A percentile compares a stretch with the other conserved stretches of the same genome.
phyloP scores from a whole-genome alignment of 345 rosid genomes.

The Eucalyptus tenuipes region DNA sequence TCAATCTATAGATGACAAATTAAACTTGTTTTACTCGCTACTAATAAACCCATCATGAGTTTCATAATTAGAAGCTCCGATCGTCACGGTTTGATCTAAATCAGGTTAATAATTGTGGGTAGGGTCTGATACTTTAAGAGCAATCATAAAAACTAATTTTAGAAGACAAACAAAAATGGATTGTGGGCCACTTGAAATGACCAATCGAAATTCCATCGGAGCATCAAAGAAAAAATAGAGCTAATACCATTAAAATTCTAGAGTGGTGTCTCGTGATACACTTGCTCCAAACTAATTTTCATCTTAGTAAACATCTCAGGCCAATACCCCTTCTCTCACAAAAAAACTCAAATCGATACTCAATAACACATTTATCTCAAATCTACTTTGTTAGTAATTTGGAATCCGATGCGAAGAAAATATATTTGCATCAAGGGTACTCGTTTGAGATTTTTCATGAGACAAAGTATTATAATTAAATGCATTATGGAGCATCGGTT shows the following conservation, averaged over 20 bases:
- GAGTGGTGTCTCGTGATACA: fast-evolving
- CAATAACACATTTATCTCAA: neutral
- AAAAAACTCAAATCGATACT: neutral
- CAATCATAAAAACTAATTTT: neutral
- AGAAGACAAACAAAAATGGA: neutral
- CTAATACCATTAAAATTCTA: neutral
- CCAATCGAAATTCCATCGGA: fast-evolving
- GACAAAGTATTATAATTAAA: neutral
- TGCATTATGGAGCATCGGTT: fast-evolving
- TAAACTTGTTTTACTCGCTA: neutral
- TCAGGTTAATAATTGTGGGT: neutral
- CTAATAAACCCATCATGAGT: neutral
- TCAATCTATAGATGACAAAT: neutral
- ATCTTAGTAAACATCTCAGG: neutral
- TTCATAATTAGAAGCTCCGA: neutral
- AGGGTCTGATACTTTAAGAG: neutral
- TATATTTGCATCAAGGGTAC: neutral
- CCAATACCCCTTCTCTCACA: neutral
- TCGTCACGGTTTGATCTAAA: neutral
- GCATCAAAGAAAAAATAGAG: neutral
- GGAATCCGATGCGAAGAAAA: fast-evolving
- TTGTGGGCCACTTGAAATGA: neutral
- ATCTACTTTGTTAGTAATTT: neutral
- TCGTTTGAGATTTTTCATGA: fast-evolving
- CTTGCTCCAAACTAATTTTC: neutral